Conservation (phyloP, 2,329 filamentous ascomycete species). For the Talaromyces sp. region DNA sequence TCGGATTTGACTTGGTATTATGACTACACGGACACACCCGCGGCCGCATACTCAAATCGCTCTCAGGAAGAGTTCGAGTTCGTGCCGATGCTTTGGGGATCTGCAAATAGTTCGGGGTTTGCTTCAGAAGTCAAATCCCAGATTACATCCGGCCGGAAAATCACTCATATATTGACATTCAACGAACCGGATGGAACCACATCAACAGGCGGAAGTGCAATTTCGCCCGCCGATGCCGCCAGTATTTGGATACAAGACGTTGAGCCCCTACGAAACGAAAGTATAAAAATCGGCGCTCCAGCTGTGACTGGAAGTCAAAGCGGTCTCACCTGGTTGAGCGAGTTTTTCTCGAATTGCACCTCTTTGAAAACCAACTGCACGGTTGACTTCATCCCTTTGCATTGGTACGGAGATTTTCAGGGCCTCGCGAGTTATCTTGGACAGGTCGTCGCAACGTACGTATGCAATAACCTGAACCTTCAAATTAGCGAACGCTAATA, state of each 20-base stretch:
- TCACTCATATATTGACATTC: conserved; percentile 17
- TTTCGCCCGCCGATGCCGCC: conserved; percentile 12
- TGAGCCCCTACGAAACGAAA: conserved; percentile 9
- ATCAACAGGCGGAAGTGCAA: conserved; percentile 14
- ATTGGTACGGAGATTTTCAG: conserved; percentile 18
- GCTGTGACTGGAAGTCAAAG: conserved; percentile 14
- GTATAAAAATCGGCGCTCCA: conserved; percentile 11
- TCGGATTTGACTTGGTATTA: conserved; percentile 18
- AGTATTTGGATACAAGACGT: conserved; percentile 16
- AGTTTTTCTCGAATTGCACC: conserved; percentile 16
- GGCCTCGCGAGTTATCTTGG: conserved; percentile 15
- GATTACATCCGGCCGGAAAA: conserved; percentile 10
- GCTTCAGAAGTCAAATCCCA: conserved; percentile 8
- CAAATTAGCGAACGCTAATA: not conserved
- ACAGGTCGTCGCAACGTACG: conserved; percentile 14
- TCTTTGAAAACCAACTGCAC: conserved; percentile 14
- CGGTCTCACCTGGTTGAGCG: conserved; percentile 13
- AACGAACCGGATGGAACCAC: conserved; percentile 16
- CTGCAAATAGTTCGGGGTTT: conserved; percentile 14
- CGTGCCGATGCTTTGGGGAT: conserved; percentile 17
- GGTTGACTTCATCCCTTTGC: conserved; percentile 15
- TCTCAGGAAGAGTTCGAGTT: conserved; percentile 15
- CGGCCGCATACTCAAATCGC: conserved; percentile 11
- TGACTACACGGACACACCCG: conserved; percentile 7
- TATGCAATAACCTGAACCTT: not conserved